Base-by-base conservation (phyloP, 2,329 filamentous ascomycete genomes). In the Pestalotiopsis sp. region DNA sequence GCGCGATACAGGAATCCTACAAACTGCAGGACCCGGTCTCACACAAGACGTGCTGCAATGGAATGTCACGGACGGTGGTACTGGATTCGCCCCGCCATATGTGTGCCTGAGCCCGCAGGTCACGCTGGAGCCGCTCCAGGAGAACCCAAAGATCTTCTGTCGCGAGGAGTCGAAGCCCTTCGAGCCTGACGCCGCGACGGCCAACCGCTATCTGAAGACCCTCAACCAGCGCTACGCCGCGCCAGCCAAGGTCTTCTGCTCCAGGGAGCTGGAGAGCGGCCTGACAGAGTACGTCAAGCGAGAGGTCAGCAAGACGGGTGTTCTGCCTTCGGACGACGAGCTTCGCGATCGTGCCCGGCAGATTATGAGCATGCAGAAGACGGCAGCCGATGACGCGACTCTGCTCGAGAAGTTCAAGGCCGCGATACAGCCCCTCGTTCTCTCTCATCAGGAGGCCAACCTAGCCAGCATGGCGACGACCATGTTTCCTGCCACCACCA, bases 1-100 rank as follows among this genome's bases (percentile, higher is more conserved):
- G 76, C 84, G 87, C 12, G 84, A 88, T 62, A 82, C 80, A 0
- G 87, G 87, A 20, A 85, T 91, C 38, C 76, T 86, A 2, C 79
- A 81, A 0, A 76, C 81, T n/a, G 79, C 81, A 4, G 86, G 87
- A 0, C 87, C 87, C 0, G 87, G 87, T 2, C 80, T 90, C 0
- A 80, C 82, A 0, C 20, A 68, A 1, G 71, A 75, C 2, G 79
- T 76, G 27, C 69, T 76, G 6, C 75, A 80, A 0, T 89, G 87
- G 87, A 81, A 81, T 60, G 71, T 85, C 2, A 74, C 78, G n/a
- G 82, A 84, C 55, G 86, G 87, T 27, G 86, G 86, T 5, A 82
- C 84, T 0, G 87, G 87, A 3, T 89, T 89, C 73, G 83, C 84
- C 6, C 86, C 88, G 2, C 87, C 87, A 0, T 88, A 87, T 74